phyloP scores from a whole-genome alignment of 768 basidiomycete species.

The Cubamyces sp. region DNA sequence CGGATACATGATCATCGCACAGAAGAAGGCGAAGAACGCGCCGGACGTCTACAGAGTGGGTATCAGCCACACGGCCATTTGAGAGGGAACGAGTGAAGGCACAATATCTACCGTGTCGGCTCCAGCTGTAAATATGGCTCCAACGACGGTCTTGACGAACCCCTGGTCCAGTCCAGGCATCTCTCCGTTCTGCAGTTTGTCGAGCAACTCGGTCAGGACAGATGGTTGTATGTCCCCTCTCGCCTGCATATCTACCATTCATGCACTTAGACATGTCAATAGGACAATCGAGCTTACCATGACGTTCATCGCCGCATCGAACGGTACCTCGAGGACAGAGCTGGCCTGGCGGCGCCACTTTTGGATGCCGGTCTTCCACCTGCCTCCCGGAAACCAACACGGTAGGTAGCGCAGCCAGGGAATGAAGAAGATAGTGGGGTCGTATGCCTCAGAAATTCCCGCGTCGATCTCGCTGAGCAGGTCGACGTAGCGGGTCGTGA shows the following conservation, averaged over 20 bases:
- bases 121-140: constrained; percentile 1
- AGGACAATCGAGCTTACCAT: constrained; percentile 42
- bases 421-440: background rate
- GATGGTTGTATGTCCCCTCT: background rate
- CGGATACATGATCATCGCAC: constrained; percentile 12
- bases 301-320: constrained; percentile 52
- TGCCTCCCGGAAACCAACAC: constrained; percentile 63
- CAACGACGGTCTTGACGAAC: constrained; percentile 1
- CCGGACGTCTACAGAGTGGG: background rate
- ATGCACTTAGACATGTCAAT: background rate
- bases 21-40: constrained; percentile 14
- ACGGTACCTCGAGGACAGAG: constrained; percentile 63
- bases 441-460: background rate
- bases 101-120: background rate
- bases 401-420: constrained; percentile 47
- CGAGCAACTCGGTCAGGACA: background rate
- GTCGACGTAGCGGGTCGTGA: background rate
- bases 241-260: background rate
- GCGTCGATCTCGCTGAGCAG: background rate
- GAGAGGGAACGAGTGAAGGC: accelerated
- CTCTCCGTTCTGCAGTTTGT: background rate
- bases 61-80: too few species aligned
- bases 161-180: background rate
- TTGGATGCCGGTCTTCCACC: constrained; percentile 59
- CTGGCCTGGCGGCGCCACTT: constrained; percentile 62